phyloP scores from a whole-genome alignment of 176 grass and related monocot species.

The Paspalum notatum region DNA sequence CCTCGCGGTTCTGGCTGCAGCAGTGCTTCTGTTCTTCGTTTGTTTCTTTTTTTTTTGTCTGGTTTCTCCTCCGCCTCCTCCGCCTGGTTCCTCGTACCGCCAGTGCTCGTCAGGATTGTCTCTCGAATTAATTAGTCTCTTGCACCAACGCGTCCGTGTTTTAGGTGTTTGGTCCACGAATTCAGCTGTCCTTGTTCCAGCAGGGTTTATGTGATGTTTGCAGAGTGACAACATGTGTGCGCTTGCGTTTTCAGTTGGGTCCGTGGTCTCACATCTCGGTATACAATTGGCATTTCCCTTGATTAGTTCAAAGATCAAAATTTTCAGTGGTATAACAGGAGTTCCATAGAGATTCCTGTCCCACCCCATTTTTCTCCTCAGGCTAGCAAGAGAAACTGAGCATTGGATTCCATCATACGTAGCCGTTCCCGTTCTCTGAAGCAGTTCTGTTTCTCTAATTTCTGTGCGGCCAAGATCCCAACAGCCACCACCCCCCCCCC shows the following conservation, averaged over 20 bases:
- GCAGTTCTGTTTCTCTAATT: neutral
- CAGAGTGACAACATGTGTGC: neutral
- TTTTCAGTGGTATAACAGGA: neutral
- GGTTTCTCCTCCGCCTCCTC: neutral
- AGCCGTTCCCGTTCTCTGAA: neutral
- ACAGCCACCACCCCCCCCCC: too few species aligned
- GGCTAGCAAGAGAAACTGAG: slow-evolving; percentile 13
- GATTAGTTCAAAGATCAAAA: neutral
- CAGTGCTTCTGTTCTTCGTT: neutral
- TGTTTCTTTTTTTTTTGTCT: neutral
- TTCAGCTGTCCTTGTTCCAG: slow-evolving; percentile 5
- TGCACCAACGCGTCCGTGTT: neutral
- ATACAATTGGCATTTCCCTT: slow-evolving; percentile 4
- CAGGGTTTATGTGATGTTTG: neutral
- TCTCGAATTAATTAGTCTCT: neutral
- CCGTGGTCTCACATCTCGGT: slow-evolving; percentile 6
- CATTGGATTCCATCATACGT: slow-evolving; percentile 2
- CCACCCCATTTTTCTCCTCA: neutral
- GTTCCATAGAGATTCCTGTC: neutral
- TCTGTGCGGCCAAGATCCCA: slow-evolving; percentile 5
- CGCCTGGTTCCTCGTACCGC: neutral
- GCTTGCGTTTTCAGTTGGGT: neutral
- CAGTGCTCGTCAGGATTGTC: slow-evolving; percentile 2
- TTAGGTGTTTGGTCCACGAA: slow-evolving; percentile 12
- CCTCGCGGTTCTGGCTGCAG: slow-evolving; percentile 7